Evolutionary conservation across 1,139 yeast species (phyloP).

Genomic region (Saccharomyces hybrid): DNA sequence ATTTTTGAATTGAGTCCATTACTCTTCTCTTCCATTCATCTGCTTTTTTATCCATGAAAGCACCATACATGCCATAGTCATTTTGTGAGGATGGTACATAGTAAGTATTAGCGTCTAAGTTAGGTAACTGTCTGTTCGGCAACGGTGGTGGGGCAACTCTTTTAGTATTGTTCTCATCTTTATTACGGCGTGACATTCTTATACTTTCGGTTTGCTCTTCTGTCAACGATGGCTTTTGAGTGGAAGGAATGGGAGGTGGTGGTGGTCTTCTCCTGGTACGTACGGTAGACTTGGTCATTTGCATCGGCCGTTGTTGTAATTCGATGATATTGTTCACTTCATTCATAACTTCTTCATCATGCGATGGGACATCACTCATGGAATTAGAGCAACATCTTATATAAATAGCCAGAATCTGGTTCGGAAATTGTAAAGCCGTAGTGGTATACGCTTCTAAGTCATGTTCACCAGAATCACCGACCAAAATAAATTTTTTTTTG

Average conservation of each 20-base stretch:
- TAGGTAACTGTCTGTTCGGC: slow-evolving; percentile 17
- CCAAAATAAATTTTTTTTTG: slow-evolving; percentile 62
- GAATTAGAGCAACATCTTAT: slow-evolving; percentile 74
- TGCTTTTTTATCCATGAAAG: slow-evolving; percentile 34
- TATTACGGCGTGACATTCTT: slow-evolving; percentile 8
- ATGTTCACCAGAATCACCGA: slow-evolving; percentile 95
- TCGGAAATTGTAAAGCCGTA: slow-evolving; percentile 54
- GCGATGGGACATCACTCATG: slow-evolving; percentile 46
- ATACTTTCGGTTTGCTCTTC: slow-evolving; percentile 12
- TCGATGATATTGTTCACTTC: slow-evolving; percentile 29
- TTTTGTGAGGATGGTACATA: slow-evolving; percentile 23
- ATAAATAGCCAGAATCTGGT: slow-evolving; percentile 63
- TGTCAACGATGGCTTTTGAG: slow-evolving; percentile 10
- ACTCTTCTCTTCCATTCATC: slow-evolving; percentile 41
- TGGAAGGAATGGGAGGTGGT: slow-evolving; percentile 18
- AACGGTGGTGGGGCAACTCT: slow-evolving; percentile 20
- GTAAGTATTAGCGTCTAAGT: slow-evolving; percentile 11
- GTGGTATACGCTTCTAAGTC: slow-evolving; percentile 88
- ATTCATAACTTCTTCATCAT: slow-evolving; percentile 26
- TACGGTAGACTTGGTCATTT: background rate
- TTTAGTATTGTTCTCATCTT: slow-evolving; percentile 5
- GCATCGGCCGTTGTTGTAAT: background rate
- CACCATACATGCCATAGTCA: slow-evolving; percentile 22
- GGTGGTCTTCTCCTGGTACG: slow-evolving; percentile 7
- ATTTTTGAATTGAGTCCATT: slow-evolving; percentile 27